Conservation (phyloP, 2,329 filamentous ascomycete species). For the Drechslera avenae region DNA sequence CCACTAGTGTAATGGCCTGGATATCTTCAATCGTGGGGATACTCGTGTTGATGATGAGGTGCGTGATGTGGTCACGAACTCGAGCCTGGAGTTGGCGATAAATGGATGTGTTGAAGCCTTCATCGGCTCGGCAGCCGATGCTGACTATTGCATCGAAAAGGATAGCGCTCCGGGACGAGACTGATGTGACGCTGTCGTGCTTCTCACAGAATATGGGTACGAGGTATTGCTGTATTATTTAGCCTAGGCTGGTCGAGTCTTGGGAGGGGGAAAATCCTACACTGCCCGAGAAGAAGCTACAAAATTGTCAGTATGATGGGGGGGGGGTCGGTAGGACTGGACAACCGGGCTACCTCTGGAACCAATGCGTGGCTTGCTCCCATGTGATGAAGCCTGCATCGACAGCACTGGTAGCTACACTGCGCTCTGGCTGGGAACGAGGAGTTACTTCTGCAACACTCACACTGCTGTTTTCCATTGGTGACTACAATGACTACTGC, state of each 20-base stretch:
- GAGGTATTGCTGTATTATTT: constrained; percentile 50
- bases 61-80: constrained; percentile 52
- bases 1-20: constrained; percentile 58
- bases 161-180: constrained; percentile 55
- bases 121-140: constrained; percentile 58
- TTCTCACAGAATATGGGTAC: constrained; percentile 56
- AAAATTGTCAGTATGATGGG: constrained; percentile 4
- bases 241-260: neutral
- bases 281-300: constrained; percentile 40
- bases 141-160: constrained; percentile 60
- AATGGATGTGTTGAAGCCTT: constrained; percentile 47
- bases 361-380: constrained; percentile 35
- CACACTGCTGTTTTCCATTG: neutral
- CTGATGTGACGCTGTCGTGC: constrained; percentile 54
- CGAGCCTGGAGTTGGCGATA: constrained; percentile 44
- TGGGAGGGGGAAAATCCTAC: constrained; percentile 19
- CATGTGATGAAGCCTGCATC: constrained; percentile 33
- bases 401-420: constrained; percentile 25
- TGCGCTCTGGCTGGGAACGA: constrained; percentile 4
- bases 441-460: constrained; percentile 1
- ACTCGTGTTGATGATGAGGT: constrained; percentile 51
- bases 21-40: constrained; percentile 55
- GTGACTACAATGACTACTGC: neutral
- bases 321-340: neutral
- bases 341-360: constrained; percentile 22